These are phyloP conservation scores for Aspergillus sp. DNA, from an alignment of 2,329 filamentous ascomycete species.

Conservation along the genomic window DNA sequence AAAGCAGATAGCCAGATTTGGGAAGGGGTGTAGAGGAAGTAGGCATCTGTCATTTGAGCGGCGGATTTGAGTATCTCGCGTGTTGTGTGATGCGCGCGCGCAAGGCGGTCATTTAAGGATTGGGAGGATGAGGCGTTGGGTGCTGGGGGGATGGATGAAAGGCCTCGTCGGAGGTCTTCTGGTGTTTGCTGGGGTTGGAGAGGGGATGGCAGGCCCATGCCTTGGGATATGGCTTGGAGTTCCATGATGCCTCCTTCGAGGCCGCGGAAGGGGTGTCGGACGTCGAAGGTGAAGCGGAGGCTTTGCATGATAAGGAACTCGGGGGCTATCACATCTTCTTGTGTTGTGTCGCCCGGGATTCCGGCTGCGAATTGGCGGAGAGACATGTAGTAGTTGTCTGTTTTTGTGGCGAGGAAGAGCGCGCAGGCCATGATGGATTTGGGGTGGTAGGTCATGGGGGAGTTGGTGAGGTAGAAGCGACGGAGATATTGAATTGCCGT, in stretches of 20 bases:
- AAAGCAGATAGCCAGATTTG: slow-evolving; percentile 88
- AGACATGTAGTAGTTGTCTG: slow-evolving; percentile 73
- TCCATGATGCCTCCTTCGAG: slow-evolving; percentile 84
- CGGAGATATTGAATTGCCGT: slow-evolving; percentile 86
- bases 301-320: slow-evolving; percentile 92
- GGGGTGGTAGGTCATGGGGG: slow-evolving; percentile 91
- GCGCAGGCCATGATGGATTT: slow-evolving; percentile 82
- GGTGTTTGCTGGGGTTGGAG: slow-evolving; percentile 24
- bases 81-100: slow-evolving; percentile 64
- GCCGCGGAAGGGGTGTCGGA: slow-evolving; percentile 81
- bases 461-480: slow-evolving; percentile 93
- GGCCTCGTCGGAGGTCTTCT: slow-evolving; percentile 22
- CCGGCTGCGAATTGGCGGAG: slow-evolving; percentile 60
- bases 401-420: slow-evolving; percentile 89
- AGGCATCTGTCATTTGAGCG: slow-evolving; percentile 84
- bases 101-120: slow-evolving; percentile 42
- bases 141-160: slow-evolving; percentile 25
- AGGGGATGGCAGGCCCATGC: slow-evolving; percentile 43
- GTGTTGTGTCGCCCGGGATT: slow-evolving; percentile 63
- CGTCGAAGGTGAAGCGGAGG: slow-evolving; percentile 86
- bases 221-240: slow-evolving; percentile 60
- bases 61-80: slow-evolving; percentile 69
- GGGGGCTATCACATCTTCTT: slow-evolving; percentile 78
- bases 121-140: slow-evolving; percentile 16
- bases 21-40: slow-evolving; percentile 90